Base-by-base conservation (phyloP, 129 eudicot genomes). In the Kitagawia praeruptora region DNA sequence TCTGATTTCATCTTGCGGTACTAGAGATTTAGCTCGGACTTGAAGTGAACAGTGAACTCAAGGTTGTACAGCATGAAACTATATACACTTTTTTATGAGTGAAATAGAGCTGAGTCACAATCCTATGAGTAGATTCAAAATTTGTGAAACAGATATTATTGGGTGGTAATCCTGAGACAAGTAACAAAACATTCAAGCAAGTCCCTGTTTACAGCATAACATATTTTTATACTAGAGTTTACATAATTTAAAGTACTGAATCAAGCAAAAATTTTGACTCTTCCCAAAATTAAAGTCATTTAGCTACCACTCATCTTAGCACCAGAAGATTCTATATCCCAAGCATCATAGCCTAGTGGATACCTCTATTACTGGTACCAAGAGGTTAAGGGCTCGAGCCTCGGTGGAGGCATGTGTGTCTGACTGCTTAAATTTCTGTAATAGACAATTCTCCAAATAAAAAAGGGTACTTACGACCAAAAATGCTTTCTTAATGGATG, bases 401-500 rank as follows among this genome's bases (percentile, higher is more conserved):
- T 19, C 63, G 1, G 63, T 53, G 63, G 63, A 56, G 16, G 34
- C 69, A 61, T 61, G 69, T 4, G 5, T 61, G 34, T 61, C 15
- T n/a, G 31, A n/a, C 15, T 61, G 25, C 10, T 61, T 2, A 61
- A 61, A n/a, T 25, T n/a, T n/a, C 12, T 61, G 34, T 61, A 9
- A n/a, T n/a, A n/a, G 69, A 61, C 15, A 34, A 61, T 5, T 61
- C n/a, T 15, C 69, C 69, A 25, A 61, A 58, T 8, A n/a, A 61
- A 61, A n/a, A 25, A 61, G 34, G 34, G 69, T 61, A 85, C 93
- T 81, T 83, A 96, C 99, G 82, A 91, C 87, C 82, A 88, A 49
- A 85, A 90, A 96, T 78, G 96, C 98, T 82, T 82, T 88, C 86
- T 89, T 96, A 66, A 90, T 86, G 82, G 99, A 96, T 77, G 93